Conservation (phyloP, 805 yeast species). For the Kuraishia cidri region DNA sequence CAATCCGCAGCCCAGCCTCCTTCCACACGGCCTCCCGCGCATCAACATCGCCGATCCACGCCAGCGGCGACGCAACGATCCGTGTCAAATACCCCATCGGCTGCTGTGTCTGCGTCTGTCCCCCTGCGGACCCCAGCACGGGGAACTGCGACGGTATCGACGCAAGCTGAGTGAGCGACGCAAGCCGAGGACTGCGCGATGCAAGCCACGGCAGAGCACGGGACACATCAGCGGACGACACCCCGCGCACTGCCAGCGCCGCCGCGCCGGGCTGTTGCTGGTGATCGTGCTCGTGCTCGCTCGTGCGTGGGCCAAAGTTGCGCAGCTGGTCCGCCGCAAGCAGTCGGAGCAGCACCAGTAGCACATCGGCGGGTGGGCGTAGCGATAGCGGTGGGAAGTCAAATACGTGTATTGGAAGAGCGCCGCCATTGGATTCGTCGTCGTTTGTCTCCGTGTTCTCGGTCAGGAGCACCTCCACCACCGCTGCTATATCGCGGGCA, state of each 20-base stretch:
- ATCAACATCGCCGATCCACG: conserved; percentile 30
- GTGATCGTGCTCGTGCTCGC: no score
- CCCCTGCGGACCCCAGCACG: no score
- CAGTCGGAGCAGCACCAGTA: conserved; percentile 35
- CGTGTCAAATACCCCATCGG: conserved; percentile 40
- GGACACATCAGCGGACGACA: no score
- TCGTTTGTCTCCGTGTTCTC: no score
- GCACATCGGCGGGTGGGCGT: conserved; percentile 36
- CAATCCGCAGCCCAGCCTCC: conserved; percentile 53
- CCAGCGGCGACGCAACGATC: conserved; percentile 36
- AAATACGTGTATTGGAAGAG: conserved; percentile 34
- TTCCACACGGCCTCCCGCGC: conserved; percentile 33
- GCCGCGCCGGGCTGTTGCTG: no score
- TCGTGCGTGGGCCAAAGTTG: no score
- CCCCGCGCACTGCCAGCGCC: no score
- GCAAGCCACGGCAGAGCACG: conserved; percentile 42
- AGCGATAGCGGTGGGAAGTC: conserved; percentile 48
- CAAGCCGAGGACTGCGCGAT: conserved; percentile 22
- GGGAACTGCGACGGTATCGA: conserved; percentile 17
- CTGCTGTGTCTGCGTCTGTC: no score
- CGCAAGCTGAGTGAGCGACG: conserved; percentile 13
- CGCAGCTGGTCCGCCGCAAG: conserved; percentile 38
- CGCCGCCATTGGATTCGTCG: conserved; percentile 15
- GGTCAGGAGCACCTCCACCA: no score
- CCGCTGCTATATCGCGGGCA: no score